phyloP scores from a whole-genome alignment of 208 protist species.

The Wallacemonas rigidus region DNA sequence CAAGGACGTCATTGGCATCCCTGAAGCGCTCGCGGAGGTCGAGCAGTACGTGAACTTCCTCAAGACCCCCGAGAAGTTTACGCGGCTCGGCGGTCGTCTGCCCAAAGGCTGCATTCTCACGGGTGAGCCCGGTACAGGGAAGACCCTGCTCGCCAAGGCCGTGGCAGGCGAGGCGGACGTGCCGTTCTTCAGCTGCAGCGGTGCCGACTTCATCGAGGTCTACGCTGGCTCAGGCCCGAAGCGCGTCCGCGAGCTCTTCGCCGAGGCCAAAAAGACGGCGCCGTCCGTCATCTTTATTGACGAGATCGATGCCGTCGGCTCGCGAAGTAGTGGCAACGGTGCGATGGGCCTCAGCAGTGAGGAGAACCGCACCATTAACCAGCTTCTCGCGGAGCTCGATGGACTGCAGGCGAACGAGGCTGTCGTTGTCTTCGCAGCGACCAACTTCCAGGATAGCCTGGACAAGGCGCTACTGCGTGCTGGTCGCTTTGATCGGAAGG shows the following conservation, averaged over 20 bases:
- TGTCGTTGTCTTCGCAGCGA: constrained; percentile 97
- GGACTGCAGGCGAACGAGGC: constrained; percentile 89
- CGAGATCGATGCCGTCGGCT: constrained; percentile 97
- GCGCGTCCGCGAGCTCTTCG: constrained; percentile 95
- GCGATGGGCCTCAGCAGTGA: constrained; percentile 75
- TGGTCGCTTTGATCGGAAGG: constrained; percentile 96
- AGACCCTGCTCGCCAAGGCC: constrained; percentile 93
- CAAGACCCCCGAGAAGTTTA: constrained; percentile 91
- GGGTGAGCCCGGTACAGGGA: constrained; percentile 97
- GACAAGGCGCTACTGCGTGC: constrained; percentile 96
- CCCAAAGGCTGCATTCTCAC: constrained; percentile 96
- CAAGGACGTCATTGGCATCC: constrained; percentile 85
- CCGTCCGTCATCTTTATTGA: constrained; percentile 99
- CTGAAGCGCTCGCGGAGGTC: constrained; percentile 96
- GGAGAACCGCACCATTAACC: constrained; percentile 95
- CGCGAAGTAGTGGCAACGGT: constrained; percentile 68
- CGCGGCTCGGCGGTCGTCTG: constrained; percentile 93
- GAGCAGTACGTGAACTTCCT: constrained; percentile 97
- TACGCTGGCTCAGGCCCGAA: constrained; percentile 97
- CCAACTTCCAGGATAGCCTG: constrained; percentile 95
- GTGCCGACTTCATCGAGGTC: constrained; percentile 97
- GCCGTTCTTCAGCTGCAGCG: constrained; percentile 95
- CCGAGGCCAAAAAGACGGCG: constrained; percentile 82
- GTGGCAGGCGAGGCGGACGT: constrained; percentile 93
- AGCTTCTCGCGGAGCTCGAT: constrained; percentile 97